Conservation (phyloP, 2,329 filamentous ascomycete genomes). For the Pestalotiopsis sp. region DNA sequence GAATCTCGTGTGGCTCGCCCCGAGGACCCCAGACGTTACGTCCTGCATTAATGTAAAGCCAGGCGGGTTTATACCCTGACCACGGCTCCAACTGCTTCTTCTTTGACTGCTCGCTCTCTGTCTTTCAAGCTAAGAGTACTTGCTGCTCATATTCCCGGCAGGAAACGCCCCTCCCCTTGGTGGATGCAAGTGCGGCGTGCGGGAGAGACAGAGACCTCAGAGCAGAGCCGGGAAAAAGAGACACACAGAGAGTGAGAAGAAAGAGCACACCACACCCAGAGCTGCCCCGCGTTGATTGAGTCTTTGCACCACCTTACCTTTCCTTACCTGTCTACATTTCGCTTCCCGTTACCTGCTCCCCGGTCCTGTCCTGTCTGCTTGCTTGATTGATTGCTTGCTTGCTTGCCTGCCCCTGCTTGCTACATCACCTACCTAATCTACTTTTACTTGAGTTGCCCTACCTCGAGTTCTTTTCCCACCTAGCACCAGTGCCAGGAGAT, state of each 20-base stretch:
- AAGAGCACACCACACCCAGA: neutral
- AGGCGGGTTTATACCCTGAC: neutral
- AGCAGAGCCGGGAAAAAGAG: neutral
- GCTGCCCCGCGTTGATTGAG: neutral
- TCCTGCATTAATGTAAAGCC: slow-evolving; percentile 14
- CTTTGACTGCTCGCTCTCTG: neutral
- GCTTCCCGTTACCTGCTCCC: neutral
- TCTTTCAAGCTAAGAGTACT: neutral
- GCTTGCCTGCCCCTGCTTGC: neutral
- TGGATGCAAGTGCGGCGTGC: neutral
- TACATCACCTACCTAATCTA: neutral
- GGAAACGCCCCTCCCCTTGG: neutral
- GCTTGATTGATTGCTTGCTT: neutral
- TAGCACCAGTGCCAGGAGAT: neutral
- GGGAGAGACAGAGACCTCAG: neutral
- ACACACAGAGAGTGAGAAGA: neutral
- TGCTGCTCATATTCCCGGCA: neutral
- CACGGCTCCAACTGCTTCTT: neutral
- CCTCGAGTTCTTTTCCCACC: neutral
- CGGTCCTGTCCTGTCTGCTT: neutral
- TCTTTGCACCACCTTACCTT: neutral
- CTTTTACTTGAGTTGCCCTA: neutral
- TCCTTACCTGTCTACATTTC: neutral
- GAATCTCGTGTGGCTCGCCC: slow-evolving; percentile 3
- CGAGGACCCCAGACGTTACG: slow-evolving; percentile 14